Conservation (phyloP, 371 early-diverging fungal species). For the Rhizomucor pusillus region DNA sequence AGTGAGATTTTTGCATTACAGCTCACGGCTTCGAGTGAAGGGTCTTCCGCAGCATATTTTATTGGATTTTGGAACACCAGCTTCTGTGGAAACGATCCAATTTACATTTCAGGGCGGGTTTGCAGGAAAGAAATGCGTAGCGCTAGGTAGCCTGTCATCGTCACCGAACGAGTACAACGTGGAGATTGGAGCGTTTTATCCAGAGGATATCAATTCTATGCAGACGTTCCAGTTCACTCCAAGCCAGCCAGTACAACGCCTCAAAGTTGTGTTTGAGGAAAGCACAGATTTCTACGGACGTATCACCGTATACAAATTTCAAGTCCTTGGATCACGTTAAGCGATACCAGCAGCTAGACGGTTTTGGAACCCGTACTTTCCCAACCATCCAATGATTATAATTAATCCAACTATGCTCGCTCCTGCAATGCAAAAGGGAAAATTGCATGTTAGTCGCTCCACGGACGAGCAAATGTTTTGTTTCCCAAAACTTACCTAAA, state of each 20-base stretch:
- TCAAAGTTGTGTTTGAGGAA: conserved; percentile 71
- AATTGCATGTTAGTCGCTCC: neutral
- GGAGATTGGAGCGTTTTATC: conserved; percentile 29
- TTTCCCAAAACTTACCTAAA: conserved; percentile 5
- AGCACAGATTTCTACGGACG: conserved; percentile 91
- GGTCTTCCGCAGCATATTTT: conserved; percentile 82
- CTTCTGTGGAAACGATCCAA: conserved; percentile 35
- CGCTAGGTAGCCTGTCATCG: conserved; percentile 29
- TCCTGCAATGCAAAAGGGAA: conserved; percentile 8
- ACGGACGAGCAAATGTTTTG: neutral
- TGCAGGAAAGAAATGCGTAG: conserved; percentile 70
- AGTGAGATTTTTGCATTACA: neutral
- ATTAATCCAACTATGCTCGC: conserved; percentile 41
- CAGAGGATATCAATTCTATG: conserved; percentile 35
- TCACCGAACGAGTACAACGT: conserved; percentile 48
- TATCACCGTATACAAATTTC: conserved; percentile 78
- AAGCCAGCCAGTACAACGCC: conserved; percentile 25
- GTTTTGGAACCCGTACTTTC: conserved; percentile 39
- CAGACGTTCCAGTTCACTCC: conserved; percentile 26
- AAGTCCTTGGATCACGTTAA: conserved; percentile 50
- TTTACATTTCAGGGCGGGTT: conserved; percentile 95
- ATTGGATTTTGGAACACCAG: conserved; percentile 66
- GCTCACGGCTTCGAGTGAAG: conserved; percentile 23
- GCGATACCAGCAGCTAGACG: conserved; percentile 34
- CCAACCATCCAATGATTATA: conserved; percentile 46